Percentiles rank a stretch among this genome's conserved stretches.
Conservation (phyloP, 805 yeast genomes). For the Yarrowia sp. region DNA sequence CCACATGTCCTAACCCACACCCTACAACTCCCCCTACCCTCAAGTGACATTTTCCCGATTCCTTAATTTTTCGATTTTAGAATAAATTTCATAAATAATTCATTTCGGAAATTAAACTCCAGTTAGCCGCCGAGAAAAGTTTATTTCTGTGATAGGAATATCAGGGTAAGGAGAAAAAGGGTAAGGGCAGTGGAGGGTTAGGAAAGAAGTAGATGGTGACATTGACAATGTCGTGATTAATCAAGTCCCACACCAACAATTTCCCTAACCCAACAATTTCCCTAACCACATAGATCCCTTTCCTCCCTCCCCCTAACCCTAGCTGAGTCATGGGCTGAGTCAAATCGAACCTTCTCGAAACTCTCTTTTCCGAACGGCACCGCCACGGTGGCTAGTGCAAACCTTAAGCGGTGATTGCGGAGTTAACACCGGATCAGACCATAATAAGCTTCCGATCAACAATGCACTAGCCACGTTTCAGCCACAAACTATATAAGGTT, state of each 20-base stretch:
- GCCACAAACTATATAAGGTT: not conserved
- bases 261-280: too few species aligned
- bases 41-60: not conserved
- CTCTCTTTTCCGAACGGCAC: not conserved
- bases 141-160: too few species aligned
- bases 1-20: too few species aligned
- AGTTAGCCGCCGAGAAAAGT: slow-evolving; percentile 7
- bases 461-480: slow-evolving; percentile 19
- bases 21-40: too few species aligned
- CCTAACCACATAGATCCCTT: too few species aligned
- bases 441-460: not conserved
- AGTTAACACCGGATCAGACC: slow-evolving; percentile 9
- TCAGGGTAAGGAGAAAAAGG: too few species aligned
- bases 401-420: not conserved
- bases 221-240: too few species aligned
- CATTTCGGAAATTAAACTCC: slow-evolving; percentile 6
- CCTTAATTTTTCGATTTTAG: not conserved
- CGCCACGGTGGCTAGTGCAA: slow-evolving; percentile 22
- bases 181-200: too few species aligned
- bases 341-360: not conserved
- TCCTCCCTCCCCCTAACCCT: not conserved
- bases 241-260: too few species aligned
- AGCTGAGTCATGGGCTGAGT: slow-evolving; percentile 24
- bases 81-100: slow-evolving; percentile 7
- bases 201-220: too few species aligned